A percentile compares a stretch with the other conserved stretches of the same genome.
Conservation (phyloP, 2,329 filamentous ascomycete genomes). For the Epichloe uncinata region DNA sequence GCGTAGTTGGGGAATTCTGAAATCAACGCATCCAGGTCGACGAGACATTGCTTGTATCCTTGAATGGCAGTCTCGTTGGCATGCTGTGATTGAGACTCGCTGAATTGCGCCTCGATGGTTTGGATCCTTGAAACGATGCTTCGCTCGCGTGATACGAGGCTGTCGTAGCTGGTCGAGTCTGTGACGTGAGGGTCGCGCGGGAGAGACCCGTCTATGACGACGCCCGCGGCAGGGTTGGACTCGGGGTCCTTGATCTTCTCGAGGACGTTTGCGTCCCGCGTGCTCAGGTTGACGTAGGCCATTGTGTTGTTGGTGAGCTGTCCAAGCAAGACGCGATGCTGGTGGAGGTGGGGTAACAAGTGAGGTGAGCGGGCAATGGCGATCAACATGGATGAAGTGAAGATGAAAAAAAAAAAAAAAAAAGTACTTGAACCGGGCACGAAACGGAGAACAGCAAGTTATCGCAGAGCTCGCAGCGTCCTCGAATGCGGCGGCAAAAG, state of each 20-base stretch:
- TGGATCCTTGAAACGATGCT: constrained; percentile 42
- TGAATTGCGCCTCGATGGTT: constrained; percentile 39
- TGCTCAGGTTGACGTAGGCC: constrained; percentile 37
- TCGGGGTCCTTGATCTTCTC: constrained; percentile 57
- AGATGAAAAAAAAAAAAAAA: too few species aligned
- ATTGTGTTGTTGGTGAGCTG: constrained; percentile 15
- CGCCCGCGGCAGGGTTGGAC: constrained; percentile 38
- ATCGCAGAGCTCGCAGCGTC: too few species aligned
- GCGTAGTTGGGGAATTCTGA: constrained; percentile 50
- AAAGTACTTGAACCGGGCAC: too few species aligned
- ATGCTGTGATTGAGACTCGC: constrained; percentile 24
- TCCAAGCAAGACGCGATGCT: neutral
- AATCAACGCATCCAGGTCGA: constrained; percentile 42
- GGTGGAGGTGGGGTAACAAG: neutral
- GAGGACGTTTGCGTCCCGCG: constrained; percentile 47
- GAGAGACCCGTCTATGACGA: constrained; percentile 40
- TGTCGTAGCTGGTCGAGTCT: constrained; percentile 36
- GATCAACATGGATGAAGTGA: too few species aligned
- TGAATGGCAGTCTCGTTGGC: constrained; percentile 23
- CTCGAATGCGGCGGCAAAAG: too few species aligned
- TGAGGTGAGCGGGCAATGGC: neutral
- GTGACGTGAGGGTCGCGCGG: constrained; percentile 45
- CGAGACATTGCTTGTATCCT: constrained; percentile 34
- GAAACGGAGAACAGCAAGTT: too few species aligned
- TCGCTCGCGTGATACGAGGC: constrained; percentile 36